phyloP scores from a whole-genome alignment of 2,329 filamentous ascomycete species.

The Neonectria hederae region DNA sequence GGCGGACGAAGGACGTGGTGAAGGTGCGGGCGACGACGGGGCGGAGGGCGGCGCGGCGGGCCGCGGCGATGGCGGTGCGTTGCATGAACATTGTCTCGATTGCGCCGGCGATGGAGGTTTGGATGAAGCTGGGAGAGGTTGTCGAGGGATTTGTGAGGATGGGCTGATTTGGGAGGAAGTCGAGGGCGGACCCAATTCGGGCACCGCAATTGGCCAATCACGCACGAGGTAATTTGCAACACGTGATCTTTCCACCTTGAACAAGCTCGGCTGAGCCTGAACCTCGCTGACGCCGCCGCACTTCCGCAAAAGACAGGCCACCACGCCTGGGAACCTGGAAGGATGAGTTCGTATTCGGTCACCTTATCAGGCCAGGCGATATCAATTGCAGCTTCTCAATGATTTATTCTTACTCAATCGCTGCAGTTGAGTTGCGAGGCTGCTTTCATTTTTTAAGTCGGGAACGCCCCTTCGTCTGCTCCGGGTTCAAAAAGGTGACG shows the following conservation, averaged over 20 bases:
- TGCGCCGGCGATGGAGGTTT: constrained; percentile 37
- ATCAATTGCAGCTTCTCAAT: no score
- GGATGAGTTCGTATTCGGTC: not conserved
- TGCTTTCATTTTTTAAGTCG: no score
- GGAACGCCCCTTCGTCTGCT: no score
- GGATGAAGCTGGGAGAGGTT: constrained; percentile 40
- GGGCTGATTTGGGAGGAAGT: constrained; percentile 56
- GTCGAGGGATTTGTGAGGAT: constrained; percentile 60
- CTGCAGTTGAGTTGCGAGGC: no score
- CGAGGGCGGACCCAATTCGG: constrained; percentile 45
- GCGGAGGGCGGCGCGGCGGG: constrained; percentile 65
- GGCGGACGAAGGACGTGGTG: constrained; percentile 67
- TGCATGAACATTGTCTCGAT: constrained; percentile 65
- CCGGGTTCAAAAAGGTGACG: no score
- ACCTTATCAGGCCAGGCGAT: not conserved
- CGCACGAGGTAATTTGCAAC: constrained; percentile 29
- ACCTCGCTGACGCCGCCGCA: not conserved
- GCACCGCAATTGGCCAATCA: constrained; percentile 50
- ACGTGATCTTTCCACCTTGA: constrained; percentile 44
- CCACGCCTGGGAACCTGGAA: not conserved
- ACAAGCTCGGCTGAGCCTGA: constrained; percentile 27
- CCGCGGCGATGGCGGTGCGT: constrained; percentile 68
- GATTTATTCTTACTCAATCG: no score
- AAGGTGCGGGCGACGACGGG: constrained; percentile 68
- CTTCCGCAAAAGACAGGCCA: constrained; percentile 4